Base-by-base conservation (phyloP, 116 monocot species). In the Phalaenopsis hybrid region DNA sequence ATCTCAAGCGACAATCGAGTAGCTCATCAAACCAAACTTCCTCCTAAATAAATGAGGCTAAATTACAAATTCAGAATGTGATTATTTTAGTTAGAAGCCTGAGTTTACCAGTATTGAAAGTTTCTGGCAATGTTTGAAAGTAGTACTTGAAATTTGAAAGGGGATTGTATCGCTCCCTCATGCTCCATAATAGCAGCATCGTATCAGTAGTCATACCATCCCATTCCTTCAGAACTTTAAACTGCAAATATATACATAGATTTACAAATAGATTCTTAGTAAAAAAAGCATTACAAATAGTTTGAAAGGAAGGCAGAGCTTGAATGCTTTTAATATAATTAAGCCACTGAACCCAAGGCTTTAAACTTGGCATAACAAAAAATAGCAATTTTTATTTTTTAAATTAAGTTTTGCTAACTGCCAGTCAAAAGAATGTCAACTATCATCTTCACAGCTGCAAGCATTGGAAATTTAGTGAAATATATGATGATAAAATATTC, bases 111-210 rank as follows among this genome's bases (percentile, higher is more conserved):
- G 95, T 99, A 74, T 92, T 81, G 74, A 99, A 99, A 83, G 88
- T 79, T 61, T 81, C 77, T 41, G 98, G 92, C 58, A 95, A 89
- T 16, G 93, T 85, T 34, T 91, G 82, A 83, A 99, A 99, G 77
- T 95, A 99, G 21, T 79, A 59, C 81, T 83, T 92, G 86, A 95
- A 99, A 31, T 83, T 91, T 78, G 95, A 95, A 82, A 79, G 79
- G 51, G 85, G 67, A 81, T 92, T 85, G 45, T 86, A 86, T 77
- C 92, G 90, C 82, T 95, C 99, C 83, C 83, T 93, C 93, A 99
- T 99, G 81, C 90, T 95, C 95, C 99, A 99, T 31, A 99, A 83
- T 57, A 93, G 77, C 79, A 93, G 25, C 93, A 95, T 93, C 63
- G 93, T 95, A 28, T 99, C 99, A 78, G 85, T 78, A 55, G 89